Base-by-base conservation (phyloP, 169 alveolate species). In the Cryptosporidium tyzzeri region DNA sequence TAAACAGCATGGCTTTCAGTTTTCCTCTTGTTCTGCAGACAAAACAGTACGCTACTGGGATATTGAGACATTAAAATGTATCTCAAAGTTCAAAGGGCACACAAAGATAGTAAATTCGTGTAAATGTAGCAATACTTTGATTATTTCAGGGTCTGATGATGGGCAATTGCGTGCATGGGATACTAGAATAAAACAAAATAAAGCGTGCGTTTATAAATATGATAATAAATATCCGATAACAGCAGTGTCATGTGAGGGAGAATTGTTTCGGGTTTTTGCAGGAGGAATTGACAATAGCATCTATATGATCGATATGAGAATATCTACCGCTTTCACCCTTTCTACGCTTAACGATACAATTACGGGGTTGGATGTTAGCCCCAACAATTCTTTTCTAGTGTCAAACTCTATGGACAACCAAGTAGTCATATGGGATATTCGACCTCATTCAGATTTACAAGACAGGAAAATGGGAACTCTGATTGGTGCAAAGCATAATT, bases 21-120 rank as follows among this genome's bases (percentile, higher is more conserved):
- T 80, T 14, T 59, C 65, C 33, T 58, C 89, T 9, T 80, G 89
- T 48, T 80, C 89, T 39, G 89, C 89, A n/a, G 89, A 80, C 45
- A 80, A 65, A 31, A 80, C 89, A 33, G 89, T 62, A 4, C 68
- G 89, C 10, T 39, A 39, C 37, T 80, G 89, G 89, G 89, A 80
- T 41, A 23, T 67, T 26, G 73, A 80, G 31, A 62, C 62, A 31
- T 23, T 80, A 5, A 39, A 80, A 23, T 61, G 75, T 23, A 62
- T 80, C 3, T 62, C 89, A 7, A 80, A 45, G 67, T 80, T 80
- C 7, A 80, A 80, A 41, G 89, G 89, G 2, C 89, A 80, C 48
- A 26, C 89, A 48, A 65, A 80, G 37, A 80, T 80, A 62, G 67
- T 80, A 1, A 80, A 80, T 50, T 58, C 74, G 35, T 80, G 89